Conservation (phyloP, 768 basidiomycete genomes). For the Hortiboletus flavorubellus region DNA sequence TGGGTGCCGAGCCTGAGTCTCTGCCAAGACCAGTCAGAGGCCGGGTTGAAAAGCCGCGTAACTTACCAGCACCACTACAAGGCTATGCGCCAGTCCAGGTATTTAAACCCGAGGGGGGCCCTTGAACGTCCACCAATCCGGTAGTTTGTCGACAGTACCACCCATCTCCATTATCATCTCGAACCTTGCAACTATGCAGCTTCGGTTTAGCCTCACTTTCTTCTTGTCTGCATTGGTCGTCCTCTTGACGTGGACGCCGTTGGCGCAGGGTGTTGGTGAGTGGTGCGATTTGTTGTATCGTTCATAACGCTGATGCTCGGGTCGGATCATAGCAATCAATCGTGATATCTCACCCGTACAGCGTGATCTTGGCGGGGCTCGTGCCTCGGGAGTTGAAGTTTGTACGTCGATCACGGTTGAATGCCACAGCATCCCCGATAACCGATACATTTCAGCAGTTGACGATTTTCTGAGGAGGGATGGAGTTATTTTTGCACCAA, state of each 20-base stretch:
- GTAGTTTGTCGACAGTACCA: not conserved
- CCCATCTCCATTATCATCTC: not conserved
- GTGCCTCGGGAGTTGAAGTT: not conserved
- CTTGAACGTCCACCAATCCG: not conserved
- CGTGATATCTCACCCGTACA: not conserved
- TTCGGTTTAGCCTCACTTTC: not conserved
- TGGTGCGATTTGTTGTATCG: not conserved
- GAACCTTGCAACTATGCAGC: not conserved
- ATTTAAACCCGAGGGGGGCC: conserved; percentile 5
- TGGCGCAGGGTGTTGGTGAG: conserved; percentile 8
- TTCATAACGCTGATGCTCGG: not conserved
- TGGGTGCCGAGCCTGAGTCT: conserved; percentile 1
- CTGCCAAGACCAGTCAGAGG: not conserved
- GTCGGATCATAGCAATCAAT: conserved; percentile 1
- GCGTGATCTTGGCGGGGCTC: not conserved
- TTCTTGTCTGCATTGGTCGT: not conserved
- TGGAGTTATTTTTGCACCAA: too few species aligned
- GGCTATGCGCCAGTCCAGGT: conserved; percentile 1
- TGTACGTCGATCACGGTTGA: conserved; percentile 1
- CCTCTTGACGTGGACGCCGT: conserved; percentile 5
- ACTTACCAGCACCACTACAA: not conserved
- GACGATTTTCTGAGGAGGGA: not conserved
- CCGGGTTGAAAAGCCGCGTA: not conserved
- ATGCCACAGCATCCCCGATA: not conserved
- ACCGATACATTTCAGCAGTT: not conserved